A percentile compares a stretch with the other conserved stretches of the same genome.
These are phyloP conservation scores for Colletotrichum lindemuthianum DNA, from an alignment of 2,329 filamentous ascomycete genomes.

Conservation along the genomic window DNA sequence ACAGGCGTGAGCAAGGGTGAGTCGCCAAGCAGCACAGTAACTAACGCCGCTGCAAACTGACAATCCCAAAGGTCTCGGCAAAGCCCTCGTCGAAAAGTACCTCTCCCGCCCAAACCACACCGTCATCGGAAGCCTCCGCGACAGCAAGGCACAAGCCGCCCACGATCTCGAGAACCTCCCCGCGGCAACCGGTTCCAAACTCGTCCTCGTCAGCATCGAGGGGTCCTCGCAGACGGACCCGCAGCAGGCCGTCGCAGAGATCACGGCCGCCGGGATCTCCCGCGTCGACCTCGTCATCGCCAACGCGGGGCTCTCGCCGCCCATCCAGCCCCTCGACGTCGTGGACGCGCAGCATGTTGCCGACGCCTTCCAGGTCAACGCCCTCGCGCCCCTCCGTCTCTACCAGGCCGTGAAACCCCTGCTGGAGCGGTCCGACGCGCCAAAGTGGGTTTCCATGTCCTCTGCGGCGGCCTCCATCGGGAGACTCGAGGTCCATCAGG, in stretches of 20 bases:
- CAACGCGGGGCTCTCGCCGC: conserved; percentile 39
- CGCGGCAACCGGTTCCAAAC: conserved; percentile 40
- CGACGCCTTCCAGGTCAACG: conserved; percentile 34
- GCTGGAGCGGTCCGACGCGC: conserved; percentile 43
- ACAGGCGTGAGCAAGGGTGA: conserved; percentile 46
- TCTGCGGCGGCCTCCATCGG: conserved; percentile 41
- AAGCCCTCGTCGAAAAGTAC: conserved; percentile 38
- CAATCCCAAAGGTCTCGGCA: conserved; percentile 21
- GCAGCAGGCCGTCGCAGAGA: conserved; percentile 40
- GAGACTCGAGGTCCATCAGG: conserved; percentile 34
- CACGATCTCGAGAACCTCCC: conserved; percentile 41
- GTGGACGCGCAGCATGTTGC: background rate
- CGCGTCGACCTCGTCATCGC: conserved; percentile 44
- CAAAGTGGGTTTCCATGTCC: conserved; percentile 45
- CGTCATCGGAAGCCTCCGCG: conserved; percentile 50
- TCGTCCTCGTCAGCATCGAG: conserved; percentile 47
- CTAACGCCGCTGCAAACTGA: background rate
- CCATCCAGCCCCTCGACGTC: background rate
- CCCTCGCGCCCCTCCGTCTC: conserved; percentile 41
- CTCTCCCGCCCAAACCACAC: conserved; percentile 49
- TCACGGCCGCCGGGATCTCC: conserved; percentile 41
- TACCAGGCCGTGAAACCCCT: conserved; percentile 46
- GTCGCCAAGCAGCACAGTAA: background rate
- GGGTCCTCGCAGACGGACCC: conserved; percentile 41
- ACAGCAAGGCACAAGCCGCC: conserved; percentile 39